These are phyloP conservation scores for Saturnispora diversa DNA, from an alignment of 805 yeast species.

Conservation along the genomic window DNA sequence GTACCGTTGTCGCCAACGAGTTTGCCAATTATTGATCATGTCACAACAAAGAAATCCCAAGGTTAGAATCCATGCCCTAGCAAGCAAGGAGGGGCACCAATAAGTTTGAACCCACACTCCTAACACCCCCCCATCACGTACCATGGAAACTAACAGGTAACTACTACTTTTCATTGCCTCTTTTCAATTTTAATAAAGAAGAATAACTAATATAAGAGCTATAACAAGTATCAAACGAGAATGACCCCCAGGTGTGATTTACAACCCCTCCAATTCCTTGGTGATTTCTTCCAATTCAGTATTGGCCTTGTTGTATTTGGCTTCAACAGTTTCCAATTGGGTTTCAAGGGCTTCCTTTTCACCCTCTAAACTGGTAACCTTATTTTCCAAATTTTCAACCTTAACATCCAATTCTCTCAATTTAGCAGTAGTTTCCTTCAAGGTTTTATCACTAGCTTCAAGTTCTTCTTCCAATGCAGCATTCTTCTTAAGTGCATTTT, in stretches of 20 bases:
- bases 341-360: constrained; percentile 89
- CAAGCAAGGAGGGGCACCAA: constrained; percentile 6
- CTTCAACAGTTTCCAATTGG: constrained; percentile 81
- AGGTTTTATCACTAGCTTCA: constrained; percentile 82
- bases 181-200: too few species aligned
- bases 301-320: constrained; percentile 76
- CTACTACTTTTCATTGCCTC: neutral
- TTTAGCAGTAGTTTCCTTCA: constrained; percentile 89
- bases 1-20: constrained; percentile 2
- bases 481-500: constrained; percentile 83
- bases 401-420: constrained; percentile 92
- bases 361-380: constrained; percentile 81
- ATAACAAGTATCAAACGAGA: neutral
- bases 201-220: neutral
- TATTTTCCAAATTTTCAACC: constrained; percentile 93
- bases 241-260: constrained; percentile 15
- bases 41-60: constrained; percentile 5
- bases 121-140: constrained; percentile 4
- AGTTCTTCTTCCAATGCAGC: constrained; percentile 83
- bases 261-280: constrained; percentile 82
- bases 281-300: constrained; percentile 94
- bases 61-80: too few species aligned
- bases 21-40: constrained; percentile 10
- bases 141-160: neutral
- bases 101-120: constrained; percentile 7